These are phyloP conservation scores for Calvatia gigantea DNA, from an alignment of 768 basidiomycete species.

Conservation along the genomic window DNA sequence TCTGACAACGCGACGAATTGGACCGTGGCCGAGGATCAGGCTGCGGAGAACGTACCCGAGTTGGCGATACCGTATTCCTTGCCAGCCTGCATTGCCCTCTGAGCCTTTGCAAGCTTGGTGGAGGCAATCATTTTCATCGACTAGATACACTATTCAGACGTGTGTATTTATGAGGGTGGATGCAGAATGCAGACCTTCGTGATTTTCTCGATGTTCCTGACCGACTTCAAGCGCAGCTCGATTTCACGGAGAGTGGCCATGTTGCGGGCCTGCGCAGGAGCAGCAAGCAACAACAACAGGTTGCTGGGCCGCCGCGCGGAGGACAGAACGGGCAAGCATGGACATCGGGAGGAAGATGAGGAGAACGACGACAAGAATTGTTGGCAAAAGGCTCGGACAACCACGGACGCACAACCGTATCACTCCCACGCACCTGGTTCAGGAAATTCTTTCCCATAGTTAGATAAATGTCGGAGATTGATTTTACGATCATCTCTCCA, in stretches of 20 bases:
- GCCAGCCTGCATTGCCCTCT: conserved; percentile 89
- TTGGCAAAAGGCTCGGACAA: conserved; percentile 36
- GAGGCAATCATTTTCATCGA: conserved; percentile 99
- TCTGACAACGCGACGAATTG: conserved; percentile 47
- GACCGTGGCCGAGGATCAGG: conserved; percentile 7
- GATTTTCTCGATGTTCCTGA: conserved; percentile 99
- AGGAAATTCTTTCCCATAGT: conserved; percentile 20
- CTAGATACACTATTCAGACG: conserved; percentile 34
- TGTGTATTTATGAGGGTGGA: neutral
- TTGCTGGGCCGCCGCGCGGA: conserved; percentile 34
- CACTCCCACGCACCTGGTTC: conserved; percentile 27
- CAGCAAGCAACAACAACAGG: conserved; percentile 39
- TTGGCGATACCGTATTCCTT: conserved; percentile 94
- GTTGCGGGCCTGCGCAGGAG: conserved; percentile 62
- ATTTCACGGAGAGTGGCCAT: conserved; percentile 99
- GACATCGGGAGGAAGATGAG: conserved; percentile 23
- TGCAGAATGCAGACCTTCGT: conserved; percentile 68
- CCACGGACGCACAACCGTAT: conserved; percentile 32
- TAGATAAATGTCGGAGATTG: conserved; percentile 1
- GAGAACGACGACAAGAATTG: conserved; percentile 16
- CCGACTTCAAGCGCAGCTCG: conserved; percentile 93
- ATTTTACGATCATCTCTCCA: conserved; percentile 11
- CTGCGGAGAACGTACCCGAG: conserved; percentile 53
- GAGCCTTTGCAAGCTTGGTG: conserved; percentile 93
- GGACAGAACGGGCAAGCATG: conserved; percentile 47